Evolutionary conservation across 306 rosid species (phyloP).

Genomic region (Pueraria montana): DNA sequence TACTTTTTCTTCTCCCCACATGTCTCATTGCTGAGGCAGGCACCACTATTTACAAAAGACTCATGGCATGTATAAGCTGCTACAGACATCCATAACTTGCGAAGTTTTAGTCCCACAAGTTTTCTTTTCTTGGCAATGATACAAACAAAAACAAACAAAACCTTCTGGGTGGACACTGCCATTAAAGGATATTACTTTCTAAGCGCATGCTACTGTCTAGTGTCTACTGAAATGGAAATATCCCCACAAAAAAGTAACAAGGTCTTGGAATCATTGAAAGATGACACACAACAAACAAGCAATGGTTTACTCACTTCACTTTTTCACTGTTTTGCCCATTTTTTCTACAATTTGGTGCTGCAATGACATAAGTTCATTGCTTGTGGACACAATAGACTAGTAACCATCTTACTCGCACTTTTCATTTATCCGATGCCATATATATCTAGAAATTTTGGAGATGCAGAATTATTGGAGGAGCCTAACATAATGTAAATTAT

Average conservation of each 20-base stretch:
- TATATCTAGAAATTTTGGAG: too few species aligned
- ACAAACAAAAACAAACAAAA: constrained; percentile 44
- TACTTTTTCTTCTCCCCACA: constrained; percentile 5
- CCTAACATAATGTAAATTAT: too few species aligned
- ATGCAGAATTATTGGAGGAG: too few species aligned
- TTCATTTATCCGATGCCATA: too few species aligned
- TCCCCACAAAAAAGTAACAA: background rate
- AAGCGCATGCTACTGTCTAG: constrained; percentile 18
- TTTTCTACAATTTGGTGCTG: background rate
- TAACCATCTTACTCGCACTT: too few species aligned
- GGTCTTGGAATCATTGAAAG: constrained; percentile 7
- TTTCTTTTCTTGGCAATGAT: constrained; percentile 18
- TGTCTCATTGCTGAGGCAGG: background rate
- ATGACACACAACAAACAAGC: constrained; percentile 2
- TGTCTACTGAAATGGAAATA: constrained; percentile 21
- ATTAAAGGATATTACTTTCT: constrained; percentile 20
- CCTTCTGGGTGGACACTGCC: constrained; percentile 21
- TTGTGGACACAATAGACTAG: background rate
- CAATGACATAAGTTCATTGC: background rate
- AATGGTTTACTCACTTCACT: background rate
- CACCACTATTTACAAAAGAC: constrained; percentile 11
- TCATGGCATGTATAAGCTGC: constrained; percentile 1
- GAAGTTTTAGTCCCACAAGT: constrained; percentile 3
- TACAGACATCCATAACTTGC: constrained; percentile 14
- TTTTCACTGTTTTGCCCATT: background rate